A percentile compares a stretch with the other conserved stretches of the same genome.
Evolutionary conservation across 768 basidiomycete genomes (phyloP).

Genomic region (Tricholoma terreum): DNA sequence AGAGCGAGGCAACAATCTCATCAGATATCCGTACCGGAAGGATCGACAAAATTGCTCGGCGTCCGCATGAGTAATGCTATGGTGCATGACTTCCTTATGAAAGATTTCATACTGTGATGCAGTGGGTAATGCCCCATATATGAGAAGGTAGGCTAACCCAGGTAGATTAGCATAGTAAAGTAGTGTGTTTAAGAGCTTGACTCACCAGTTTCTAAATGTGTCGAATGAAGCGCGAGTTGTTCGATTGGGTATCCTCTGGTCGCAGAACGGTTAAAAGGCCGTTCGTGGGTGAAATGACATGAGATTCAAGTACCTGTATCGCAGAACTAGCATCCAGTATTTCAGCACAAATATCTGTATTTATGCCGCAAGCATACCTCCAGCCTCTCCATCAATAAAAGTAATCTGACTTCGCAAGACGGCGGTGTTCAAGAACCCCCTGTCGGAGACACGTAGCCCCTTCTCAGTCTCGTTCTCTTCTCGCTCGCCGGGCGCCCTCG

Average conservation of each 20-base stretch:
- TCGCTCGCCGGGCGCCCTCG: constrained; percentile 54
- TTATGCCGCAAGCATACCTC: constrained; percentile 38
- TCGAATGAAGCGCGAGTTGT: constrained; percentile 76
- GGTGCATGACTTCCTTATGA: constrained; percentile 74
- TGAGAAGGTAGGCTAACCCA: constrained; percentile 68
- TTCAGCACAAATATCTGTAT: neutral
- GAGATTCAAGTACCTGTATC: constrained; percentile 56
- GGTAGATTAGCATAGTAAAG: neutral
- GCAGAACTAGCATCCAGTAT: constrained; percentile 42
- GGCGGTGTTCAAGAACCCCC: constrained; percentile 81
- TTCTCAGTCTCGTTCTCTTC: constrained; percentile 83
- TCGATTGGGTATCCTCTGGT: constrained; percentile 91
- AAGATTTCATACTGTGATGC: constrained; percentile 58
- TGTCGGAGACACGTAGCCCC: constrained; percentile 75
- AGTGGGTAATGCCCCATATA: constrained; percentile 81
- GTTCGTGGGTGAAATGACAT: neutral
- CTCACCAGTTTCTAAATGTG: constrained; percentile 68
- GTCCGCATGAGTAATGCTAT: constrained; percentile 65
- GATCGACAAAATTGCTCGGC: constrained; percentile 67
- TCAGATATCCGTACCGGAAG: constrained; percentile 45
- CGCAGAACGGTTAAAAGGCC: neutral
- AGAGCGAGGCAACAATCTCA: neutral
- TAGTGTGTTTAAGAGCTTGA: neutral
- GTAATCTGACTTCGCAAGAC: constrained; percentile 81
- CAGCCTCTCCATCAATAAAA: constrained; percentile 88